Base-by-base conservation (phyloP, 164 flowering plant genomes). In the Vitis amurensis region DNA sequence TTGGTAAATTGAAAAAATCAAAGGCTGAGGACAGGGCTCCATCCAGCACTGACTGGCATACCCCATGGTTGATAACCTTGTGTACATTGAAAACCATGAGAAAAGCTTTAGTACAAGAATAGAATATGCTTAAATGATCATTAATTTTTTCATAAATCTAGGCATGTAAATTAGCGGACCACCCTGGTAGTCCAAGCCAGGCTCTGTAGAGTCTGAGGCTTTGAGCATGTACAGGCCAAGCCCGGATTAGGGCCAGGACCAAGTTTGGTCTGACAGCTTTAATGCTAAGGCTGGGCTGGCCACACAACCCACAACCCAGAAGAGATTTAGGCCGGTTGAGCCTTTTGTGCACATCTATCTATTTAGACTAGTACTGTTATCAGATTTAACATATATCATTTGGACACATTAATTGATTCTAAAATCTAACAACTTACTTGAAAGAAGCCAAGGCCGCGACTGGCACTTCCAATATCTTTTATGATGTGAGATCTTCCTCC, bases 31-130 rank as follows among this genome's bases (percentile, higher is more conserved):
- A 9, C 0, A 87, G 74, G 1, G 84, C 84, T 3, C 47, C 81
- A 8, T 82, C 78, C 47, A 84, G 55, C 16, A 76, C 58, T 4
- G 59, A 8, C 14, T 69, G 66, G 27, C 50, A 11, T 49, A 87
- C 82, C 49, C 91, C 91, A 75, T 85, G 89, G 57, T 87, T 85
- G 13, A 76, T 60, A 1, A 82, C 63, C 89, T 85, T 23, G 27
- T 23, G 56, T 19, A 51, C 9, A 44, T 62, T 1, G 53, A 69
- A 62, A 52, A 65, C 59, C 0, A 63, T 23, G 27, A 23, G 27
- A 23, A 23, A 23, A 23, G 27, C 27, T 23, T 23, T 23, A 23
- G 27, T 23, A 1, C 27, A 23, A 0, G 27, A 23, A 23, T 23
- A 23, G 27, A 23, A 23, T 23, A 23, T 23, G 27, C 27, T 23